phyloP scores from a whole-genome alignment of 2,329 filamentous ascomycete species.

The Fusarium agapanthi region DNA sequence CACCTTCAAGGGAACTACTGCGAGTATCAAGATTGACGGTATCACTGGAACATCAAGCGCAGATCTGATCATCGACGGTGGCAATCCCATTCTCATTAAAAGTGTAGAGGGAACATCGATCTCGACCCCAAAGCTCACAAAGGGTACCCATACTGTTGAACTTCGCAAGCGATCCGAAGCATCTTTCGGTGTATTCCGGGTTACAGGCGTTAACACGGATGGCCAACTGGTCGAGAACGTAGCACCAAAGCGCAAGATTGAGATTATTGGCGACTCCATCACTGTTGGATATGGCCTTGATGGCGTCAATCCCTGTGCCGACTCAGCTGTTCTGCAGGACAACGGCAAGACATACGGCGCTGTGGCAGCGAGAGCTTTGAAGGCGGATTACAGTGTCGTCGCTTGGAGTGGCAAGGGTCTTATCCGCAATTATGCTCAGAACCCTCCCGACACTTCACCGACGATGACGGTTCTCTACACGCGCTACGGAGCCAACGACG shows the following conservation, averaged over 20 bases:
- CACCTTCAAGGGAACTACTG: slow-evolving; percentile 51
- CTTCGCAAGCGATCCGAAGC: slow-evolving; percentile 27
- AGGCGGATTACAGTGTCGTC: slow-evolving; percentile 53
- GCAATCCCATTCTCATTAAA: slow-evolving; percentile 9
- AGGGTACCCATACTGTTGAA: slow-evolving; percentile 27
- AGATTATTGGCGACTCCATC: slow-evolving; percentile 57
- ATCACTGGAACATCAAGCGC: slow-evolving; percentile 17
- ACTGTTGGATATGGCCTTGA: slow-evolving; percentile 55
- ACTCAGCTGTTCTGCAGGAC: slow-evolving; percentile 51
- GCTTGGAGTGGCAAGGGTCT: slow-evolving; percentile 57
- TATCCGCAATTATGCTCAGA: slow-evolving; percentile 49
- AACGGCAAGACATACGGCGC: slow-evolving; percentile 54
- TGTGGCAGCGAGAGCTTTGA: slow-evolving; percentile 51
- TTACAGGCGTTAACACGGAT: slow-evolving; percentile 9
- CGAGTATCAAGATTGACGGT: slow-evolving; percentile 43
- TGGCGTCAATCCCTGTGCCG: slow-evolving; percentile 50
- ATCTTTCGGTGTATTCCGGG: slow-evolving; percentile 10
- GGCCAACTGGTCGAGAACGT: slow-evolving; percentile 33
- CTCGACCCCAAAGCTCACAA: background rate
- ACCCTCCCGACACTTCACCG: slow-evolving; percentile 43
- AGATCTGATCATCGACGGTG: slow-evolving; percentile 26
- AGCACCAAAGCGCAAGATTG: slow-evolving; percentile 48
- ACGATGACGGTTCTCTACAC: slow-evolving; percentile 53
- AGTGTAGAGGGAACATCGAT: slow-evolving; percentile 15
- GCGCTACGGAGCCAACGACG: slow-evolving; percentile 53